Evolutionary conservation across 78 protist species (phyloP), one percentile per base, ranked within the genome.

Genomic region (Anaeramoeba ignava): DNA sequence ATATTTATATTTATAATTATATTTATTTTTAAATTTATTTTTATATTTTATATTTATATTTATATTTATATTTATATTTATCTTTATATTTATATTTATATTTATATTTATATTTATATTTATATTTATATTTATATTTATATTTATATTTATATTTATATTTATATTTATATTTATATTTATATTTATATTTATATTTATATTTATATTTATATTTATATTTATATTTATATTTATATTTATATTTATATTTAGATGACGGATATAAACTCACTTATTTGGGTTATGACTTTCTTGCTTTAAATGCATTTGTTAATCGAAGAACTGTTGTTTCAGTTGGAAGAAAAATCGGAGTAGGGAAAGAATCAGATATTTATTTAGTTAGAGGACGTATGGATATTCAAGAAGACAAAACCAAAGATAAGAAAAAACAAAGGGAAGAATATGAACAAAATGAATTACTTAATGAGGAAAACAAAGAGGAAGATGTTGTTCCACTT

Each of bases 201-300:
- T 0, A 33, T 1, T 33, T 36, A 38, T n/a, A 34, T 78, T 1
- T 8, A 33, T 81, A 39, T 0, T 3, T 0, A 78, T 12, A 68
- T 2, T 38, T 36, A 84, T 27, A 1, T 0, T 0, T 1, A 78
- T 33, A 23, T 37, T 0, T 3, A 0, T 0, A 54, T 2, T 33
- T 1, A n/a, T 3, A 33, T 79, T 38, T 40, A 33, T 78, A 3
- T 68, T 31, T 37, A 87, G 90, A 93, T 73, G 97, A 93, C 38
- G 98, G 99, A 37, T 97, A 92, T 80, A 79, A 92, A 17, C 89
- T 98, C 37, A 97, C 97, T 3, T 93, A 90, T 41, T 83, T 33
- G 27, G 99, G 98, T 12, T 98, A 98, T 84, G 99, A 98, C 73
- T 94, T 82, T 81, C 90, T 98, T 3, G 98, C 97, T 3, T 84